Evolutionary conservation across 192 early-diverging fungal species (phyloP).

Genomic region (Glomus cerebriforme): DNA sequence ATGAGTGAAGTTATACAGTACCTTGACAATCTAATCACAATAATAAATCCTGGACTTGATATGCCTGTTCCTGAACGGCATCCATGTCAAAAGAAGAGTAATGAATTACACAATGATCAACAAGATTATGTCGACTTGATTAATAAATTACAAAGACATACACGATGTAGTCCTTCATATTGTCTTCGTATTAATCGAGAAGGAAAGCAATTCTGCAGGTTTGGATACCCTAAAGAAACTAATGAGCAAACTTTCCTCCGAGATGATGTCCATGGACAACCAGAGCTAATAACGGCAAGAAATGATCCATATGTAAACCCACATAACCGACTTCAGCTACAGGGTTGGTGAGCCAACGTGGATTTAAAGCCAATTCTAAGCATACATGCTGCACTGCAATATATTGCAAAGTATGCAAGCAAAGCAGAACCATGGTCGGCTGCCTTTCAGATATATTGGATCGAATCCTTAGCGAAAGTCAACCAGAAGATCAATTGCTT

Average conservation of each 20-base stretch:
- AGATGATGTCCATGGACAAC: background rate
- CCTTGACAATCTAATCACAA: too few relatives aligned
- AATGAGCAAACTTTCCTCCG: background rate
- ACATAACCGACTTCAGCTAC: too few relatives aligned
- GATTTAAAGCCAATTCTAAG: background rate
- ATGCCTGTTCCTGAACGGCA: too few relatives aligned
- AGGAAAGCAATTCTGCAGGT: too few relatives aligned
- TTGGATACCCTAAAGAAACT: conserved; percentile 8
- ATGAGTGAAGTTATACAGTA: too few relatives aligned
- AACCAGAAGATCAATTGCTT: background rate
- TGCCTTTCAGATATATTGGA: background rate
- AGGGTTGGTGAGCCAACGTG: too few relatives aligned
- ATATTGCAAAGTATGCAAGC: too few relatives aligned
- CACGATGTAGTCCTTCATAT: conserved; percentile 8
- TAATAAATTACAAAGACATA: conserved; percentile 10
- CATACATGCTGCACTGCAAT: background rate
- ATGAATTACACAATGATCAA: background rate
- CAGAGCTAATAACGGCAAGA: background rate
- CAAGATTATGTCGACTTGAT: background rate
- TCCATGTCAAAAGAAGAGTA: background rate
- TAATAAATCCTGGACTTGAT: too few relatives aligned
- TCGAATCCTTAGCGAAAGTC: background rate
- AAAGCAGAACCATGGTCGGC: too few relatives aligned
- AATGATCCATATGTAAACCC: too few relatives aligned
- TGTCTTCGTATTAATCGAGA: too few relatives aligned